Evolutionary conservation across 495 filamentous ascomycete species (phyloP), one percentile per base, ranked within the genome.

Genomic region (Penicillium herquei): DNA sequence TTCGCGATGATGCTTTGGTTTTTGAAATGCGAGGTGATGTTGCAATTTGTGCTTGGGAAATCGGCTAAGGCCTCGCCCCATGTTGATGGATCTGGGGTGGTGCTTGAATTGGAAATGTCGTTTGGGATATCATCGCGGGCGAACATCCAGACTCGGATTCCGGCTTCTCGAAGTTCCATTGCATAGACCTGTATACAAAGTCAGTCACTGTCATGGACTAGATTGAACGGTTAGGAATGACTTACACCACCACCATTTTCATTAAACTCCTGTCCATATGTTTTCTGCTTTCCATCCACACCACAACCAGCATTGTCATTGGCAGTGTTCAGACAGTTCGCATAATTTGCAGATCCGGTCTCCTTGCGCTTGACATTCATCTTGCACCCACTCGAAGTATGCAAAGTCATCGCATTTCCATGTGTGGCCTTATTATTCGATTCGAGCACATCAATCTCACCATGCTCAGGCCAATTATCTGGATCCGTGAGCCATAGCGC

Each of bases 401-500:
- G 72, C 10, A 77, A 57, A 3, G 73, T 74, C 51, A 69, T 63
- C 37, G 66, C 52, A 40, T 62, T 66, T 12, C 74, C 74, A 18
- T 61, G 52, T 0, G 63, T 68, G 5, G 62, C 71, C 13, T 60
- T 57, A 39, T 77, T 77, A 18, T 66, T 64, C 1, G 63, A 56
- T 50, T 75, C 73, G 39, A 77, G 57, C 16, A 75, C 58, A 51
- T 77, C 72, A 14, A 77, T 77, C 40, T 77, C 73, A 13, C 73
- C 72, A 52, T 74, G 50, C 3, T 46, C 53, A 8, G 82, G 82
- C 83, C 82, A 85, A 30, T 79, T 73, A 11, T 67, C 55, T 1
- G 80, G 78, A 2, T 74, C 81, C 6, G 81, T 80, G 17, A 85
- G 66, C 83, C 83, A 86, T 18, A 87, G 76, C 0, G 77, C 77